Evolutionary conservation across 768 basidiomycete genomes (phyloP).

Genomic region (Macrolepiota dolichaula): DNA sequence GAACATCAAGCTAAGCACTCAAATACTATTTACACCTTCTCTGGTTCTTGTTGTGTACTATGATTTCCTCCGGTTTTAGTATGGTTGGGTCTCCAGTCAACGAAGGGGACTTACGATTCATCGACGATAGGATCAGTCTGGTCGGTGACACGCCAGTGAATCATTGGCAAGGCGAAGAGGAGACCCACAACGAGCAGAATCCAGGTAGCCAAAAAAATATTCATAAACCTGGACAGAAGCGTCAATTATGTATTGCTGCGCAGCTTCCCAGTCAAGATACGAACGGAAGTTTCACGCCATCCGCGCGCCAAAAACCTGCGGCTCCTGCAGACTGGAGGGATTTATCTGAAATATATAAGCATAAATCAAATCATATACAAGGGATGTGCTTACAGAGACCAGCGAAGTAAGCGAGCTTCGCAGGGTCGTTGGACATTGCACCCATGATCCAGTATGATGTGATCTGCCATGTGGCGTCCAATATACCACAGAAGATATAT

Average conservation of each 20-base stretch:
- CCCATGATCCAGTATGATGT: constrained; percentile 82
- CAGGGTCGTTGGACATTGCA: constrained; percentile 80
- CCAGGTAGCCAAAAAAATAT: constrained; percentile 74
- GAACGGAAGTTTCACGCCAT: constrained; percentile 60
- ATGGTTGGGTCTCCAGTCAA: background rate
- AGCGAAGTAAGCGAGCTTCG: constrained; percentile 74
- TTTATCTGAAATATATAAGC: constrained; percentile 43
- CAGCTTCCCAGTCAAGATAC: constrained; percentile 21
- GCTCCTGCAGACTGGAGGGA: constrained; percentile 76
- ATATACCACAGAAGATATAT: constrained; percentile 69
- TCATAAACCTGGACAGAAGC: constrained; percentile 48
- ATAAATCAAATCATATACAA: background rate
- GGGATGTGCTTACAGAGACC: constrained; percentile 67
- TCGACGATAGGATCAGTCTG: constrained; percentile 52
- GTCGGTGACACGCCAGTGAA: constrained; percentile 65
- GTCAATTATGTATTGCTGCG: background rate
- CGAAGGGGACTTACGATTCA: constrained; percentile 29
- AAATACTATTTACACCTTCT: background rate
- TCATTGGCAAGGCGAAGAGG: constrained; percentile 69
- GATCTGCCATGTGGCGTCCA: constrained; percentile 87
- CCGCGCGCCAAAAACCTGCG: constrained; percentile 69
- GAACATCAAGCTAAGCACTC: background rate
- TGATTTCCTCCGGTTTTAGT: background rate
- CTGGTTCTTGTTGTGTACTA: constrained; percentile 22
- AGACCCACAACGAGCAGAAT: constrained; percentile 63